Percentiles rank a stretch among this genome's conserved stretches.
phyloP scores from a whole-genome alignment of 139 green algal genomes.

The Picochlorum sp. region DNA sequence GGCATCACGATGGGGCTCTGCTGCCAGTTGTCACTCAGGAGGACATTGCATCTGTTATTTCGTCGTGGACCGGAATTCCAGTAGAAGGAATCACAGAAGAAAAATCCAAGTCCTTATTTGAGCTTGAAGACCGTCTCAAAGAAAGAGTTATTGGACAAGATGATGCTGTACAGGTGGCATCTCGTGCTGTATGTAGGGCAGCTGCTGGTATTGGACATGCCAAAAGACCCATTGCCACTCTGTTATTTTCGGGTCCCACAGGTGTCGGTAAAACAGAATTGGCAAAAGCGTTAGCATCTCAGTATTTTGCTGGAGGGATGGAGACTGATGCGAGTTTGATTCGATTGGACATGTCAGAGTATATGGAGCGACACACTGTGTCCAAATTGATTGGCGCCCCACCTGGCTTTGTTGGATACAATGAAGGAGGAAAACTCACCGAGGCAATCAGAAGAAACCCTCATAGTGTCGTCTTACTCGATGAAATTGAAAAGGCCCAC shows the following conservation, averaged over 20 bases:
- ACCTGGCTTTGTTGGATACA: constrained; percentile 68
- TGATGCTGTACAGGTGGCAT: constrained; percentile 47
- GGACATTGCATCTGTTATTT: constrained; percentile 86
- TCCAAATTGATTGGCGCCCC: constrained; percentile 67
- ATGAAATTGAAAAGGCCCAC: constrained; percentile 99
- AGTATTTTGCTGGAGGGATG: constrained; percentile 31
- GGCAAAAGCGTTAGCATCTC: constrained; percentile 40
- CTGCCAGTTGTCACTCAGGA: constrained; percentile 58
- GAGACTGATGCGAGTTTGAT: constrained; percentile 41
- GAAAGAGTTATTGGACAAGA: constrained; percentile 63
- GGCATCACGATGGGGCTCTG: neutral
- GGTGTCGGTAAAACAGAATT: constrained; percentile 84
- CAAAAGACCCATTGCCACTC: constrained; percentile 54
- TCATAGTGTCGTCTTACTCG: constrained; percentile 84
- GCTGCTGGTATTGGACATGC: constrained; percentile 49
- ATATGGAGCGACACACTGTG: constrained; percentile 84
- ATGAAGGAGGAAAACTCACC: constrained; percentile 68
- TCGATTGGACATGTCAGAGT: constrained; percentile 98
- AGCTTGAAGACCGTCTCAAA: constrained; percentile 42
- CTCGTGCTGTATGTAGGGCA: constrained; percentile 46
- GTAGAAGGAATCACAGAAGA: constrained; percentile 49
- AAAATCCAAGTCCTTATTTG: constrained; percentile 45
- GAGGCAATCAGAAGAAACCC: constrained; percentile 70
- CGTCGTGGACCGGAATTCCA: constrained; percentile 59
- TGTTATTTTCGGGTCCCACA: constrained; percentile 72